Base-by-base conservation (phyloP, 2,329 filamentous ascomycete species). In the Neocucurbitaria cava region DNA sequence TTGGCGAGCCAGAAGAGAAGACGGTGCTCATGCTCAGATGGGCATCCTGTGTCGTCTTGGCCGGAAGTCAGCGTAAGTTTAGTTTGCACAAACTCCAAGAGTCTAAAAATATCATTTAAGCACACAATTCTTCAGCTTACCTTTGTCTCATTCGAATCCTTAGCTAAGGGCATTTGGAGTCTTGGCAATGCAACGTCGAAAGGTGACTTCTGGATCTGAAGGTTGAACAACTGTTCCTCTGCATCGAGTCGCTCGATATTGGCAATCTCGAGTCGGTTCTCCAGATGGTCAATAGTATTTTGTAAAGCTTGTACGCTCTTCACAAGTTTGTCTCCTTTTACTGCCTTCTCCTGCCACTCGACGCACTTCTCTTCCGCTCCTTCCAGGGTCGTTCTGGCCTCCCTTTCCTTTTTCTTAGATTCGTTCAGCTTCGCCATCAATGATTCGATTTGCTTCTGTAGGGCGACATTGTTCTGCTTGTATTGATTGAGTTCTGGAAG, bases 231-330 rank as follows among this genome's bases (percentile, higher is more conserved):
- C 41, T 76, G 66, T 41, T 76, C 70, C 47, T 77, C 70, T 10
- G 75, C 73, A 52, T 81, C 79, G 0, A 78, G 40, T 47, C 76
- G 77, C 49, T 77, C 70, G 15, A 70, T 68, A 53, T 81, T 80
- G 18, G 77, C 72, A 13, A 73, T 63, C 30, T 75, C 70, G 30
- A 80, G 61, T 7, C 76, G 70, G 17, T 66, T 70, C 45, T 79
- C 76, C 5, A 80, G 65, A 45, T 76, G 68, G 15, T 72, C 69
- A 7, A 76, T 68, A 0, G 70, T 73, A 43, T 75, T 77, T 41
- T 74, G 72, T 31, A 78, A 54, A 3, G 71, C 67, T 47, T 72
- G 54, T 3, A 53, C 58, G 30, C 41, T 65, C 52, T 69, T 69
- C 33, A 65, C 64, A 11, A 69, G 51, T 26, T 65, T 58, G 39